phyloP scores from a whole-genome alignment of 768 basidiomycete genomes.

The Melanogaster broomeanus region DNA sequence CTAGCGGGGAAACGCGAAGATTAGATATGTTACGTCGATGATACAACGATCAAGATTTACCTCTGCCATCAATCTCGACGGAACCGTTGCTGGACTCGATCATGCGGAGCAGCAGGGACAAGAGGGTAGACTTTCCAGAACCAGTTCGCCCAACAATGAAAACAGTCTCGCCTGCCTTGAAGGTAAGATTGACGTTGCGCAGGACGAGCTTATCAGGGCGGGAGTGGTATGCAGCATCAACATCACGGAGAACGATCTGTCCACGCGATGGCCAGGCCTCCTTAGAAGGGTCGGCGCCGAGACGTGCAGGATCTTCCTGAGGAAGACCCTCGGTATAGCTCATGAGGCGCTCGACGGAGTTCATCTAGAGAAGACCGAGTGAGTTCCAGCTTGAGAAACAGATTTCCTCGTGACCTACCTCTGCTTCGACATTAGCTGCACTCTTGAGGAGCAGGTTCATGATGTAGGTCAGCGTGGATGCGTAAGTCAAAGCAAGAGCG shows the following conservation, averaged over 20 bases:
- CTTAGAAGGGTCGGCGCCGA: constrained; percentile 22
- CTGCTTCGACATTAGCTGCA: constrained; percentile 28
- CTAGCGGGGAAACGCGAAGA: constrained; percentile 69
- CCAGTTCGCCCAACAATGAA: constrained; percentile 81
- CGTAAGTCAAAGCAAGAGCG: constrained; percentile 30
- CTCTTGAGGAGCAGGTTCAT: constrained; percentile 30
- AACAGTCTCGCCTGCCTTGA: constrained; percentile 69
- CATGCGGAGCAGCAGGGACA: constrained; percentile 70
- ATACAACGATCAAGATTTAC: constrained; percentile 48
- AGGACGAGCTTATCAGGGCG: constrained; percentile 64
- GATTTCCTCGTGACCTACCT: constrained; percentile 10
- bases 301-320: constrained; percentile 19
- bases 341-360: constrained; percentile 31
- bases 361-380: constrained; percentile 18
- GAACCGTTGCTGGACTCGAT: constrained; percentile 69
- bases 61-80: constrained; percentile 75
- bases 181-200: constrained; percentile 58
- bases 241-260: constrained; percentile 61
- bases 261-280: constrained; percentile 41
- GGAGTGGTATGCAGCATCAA: constrained; percentile 74
- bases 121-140: constrained; percentile 73
- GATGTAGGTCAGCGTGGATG: constrained; percentile 25
- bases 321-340: constrained; percentile 25
- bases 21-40: constrained; percentile 59
- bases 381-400: background rate